Base-by-base conservation (phyloP, 2,329 filamentous ascomycete species). In the Huntiella moniliformis region DNA sequence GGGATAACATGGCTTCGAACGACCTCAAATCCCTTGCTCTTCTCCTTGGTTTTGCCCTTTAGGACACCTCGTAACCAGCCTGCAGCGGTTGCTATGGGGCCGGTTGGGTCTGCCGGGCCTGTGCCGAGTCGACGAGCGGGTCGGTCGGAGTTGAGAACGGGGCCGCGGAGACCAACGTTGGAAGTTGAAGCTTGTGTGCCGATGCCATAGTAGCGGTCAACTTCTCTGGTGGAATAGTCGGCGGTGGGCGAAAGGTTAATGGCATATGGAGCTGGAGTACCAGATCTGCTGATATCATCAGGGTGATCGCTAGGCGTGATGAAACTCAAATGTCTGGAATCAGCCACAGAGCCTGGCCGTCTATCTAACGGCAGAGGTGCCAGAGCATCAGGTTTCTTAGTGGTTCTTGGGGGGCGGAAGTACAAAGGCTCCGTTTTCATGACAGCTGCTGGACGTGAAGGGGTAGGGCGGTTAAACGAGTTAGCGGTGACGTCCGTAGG, bases 141-240 rank as follows among this genome's bases (percentile, higher is more conserved):
- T 3, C 77, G 77, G 50, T 85, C 82, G 1, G 85, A 82, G 54
- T 80, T 87, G 10, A 96, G 65, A 1, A 88, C 85, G 15, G 86
- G 84, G 0, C 91, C 91, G 32, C 91, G 77, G 22, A 44, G 34
- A 15, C 17, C 18, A 22, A n/a, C 39, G 13, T 22, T 15, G 22
- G 22, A 28, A 28, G 22, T 28, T 3, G 22, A 28, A 6, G 15
- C 38, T 40, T 40, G 39, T 28, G 22, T 28, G 6, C 16, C 37
- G 13, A 93, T 82, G 7, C 86, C 82, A 56, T 98, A 96, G 62
- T 96, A 96, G 56, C 94, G 94, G 59, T 98, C 91, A 0, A 92
- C 85, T 60, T 98, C 91, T 47, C 91, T 79, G 1, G 88, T 91
- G 2, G 87, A 80, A 57, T 96, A 96, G 57, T 98, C 88, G 40